Evolutionary conservation across 2,329 filamentous ascomycete genomes (phyloP), one percentile per base, ranked within the genome.

Genomic region (Talaromyces sp.): DNA sequence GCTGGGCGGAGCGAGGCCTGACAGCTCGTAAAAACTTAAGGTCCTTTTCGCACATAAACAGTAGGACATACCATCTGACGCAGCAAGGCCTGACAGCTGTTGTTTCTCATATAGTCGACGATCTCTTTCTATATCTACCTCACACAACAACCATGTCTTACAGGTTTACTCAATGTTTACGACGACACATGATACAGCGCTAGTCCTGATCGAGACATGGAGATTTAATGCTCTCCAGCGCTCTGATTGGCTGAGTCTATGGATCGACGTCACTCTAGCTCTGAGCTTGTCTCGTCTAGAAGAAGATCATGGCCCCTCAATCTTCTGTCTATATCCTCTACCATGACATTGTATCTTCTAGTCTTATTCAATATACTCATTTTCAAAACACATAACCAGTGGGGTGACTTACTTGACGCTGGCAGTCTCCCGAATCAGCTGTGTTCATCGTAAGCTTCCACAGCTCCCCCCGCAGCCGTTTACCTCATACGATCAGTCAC

Each of bases 211-310:
- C 14, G 16, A 27, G 57, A 16, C 57, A 60, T 24, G 37, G 47
- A 48, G 47, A 27, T 48, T 50, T 9, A 31, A 22, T 33, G 11
- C 5, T 3, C 14, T 19, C 0, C n/a, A 8, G 9, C 43, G 7
- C 45, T 61, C 41, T 61, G 59, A 52, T 61, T 61, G 59, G 59
- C 58, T 22, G 19, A 14, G 33, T 13, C 24, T 56, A 33, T 37
- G 52, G 52, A 35, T 37, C 59, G 59, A 61, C 59, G 59, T 61
- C 59, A 61, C 59, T 37, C 9, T 60, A 50, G 13, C 13, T 31
- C 24, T 35, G n/a, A 56, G 31, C n/a, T 56, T 54, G 27, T 22
- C 27, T 52, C 11, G 27, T 19, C 9, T 33, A 11, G 47, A 50
- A 33, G 48, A 52, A 47, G n/a, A 47, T 52, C 48, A 31, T 8